A percentile compares a stretch with the other conserved stretches of the same genome.
Conservation (phyloP, 805 yeast species). For the Candida maesae region DNA sequence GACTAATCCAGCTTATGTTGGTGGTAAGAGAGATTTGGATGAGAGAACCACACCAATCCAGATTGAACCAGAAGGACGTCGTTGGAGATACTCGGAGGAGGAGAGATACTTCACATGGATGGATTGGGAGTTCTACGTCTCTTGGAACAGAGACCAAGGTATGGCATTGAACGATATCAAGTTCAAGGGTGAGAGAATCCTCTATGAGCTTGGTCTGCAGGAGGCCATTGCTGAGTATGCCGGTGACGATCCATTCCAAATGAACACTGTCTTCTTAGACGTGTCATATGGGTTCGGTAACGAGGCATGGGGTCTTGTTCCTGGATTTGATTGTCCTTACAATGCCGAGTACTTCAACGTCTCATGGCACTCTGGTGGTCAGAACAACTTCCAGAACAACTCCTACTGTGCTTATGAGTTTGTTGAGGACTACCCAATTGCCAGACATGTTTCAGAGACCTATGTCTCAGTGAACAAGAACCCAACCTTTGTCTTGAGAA, state of each 20-base stretch:
- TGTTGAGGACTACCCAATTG: slow-evolving; percentile 23
- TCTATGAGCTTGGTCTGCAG: slow-evolving; percentile 27
- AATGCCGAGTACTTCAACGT: slow-evolving; percentile 28
- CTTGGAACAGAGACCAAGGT: slow-evolving; percentile 28
- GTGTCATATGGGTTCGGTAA: slow-evolving; percentile 29
- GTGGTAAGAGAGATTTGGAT: slow-evolving; percentile 24
- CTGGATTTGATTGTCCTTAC: slow-evolving; percentile 30
- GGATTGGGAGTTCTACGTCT: slow-evolving; percentile 28
- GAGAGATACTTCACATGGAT: slow-evolving; percentile 30
- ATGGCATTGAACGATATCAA: slow-evolving; percentile 25
- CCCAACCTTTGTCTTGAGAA: slow-evolving; percentile 25
- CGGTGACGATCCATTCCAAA: slow-evolving; percentile 31
- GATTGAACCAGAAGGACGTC: slow-evolving; percentile 28
- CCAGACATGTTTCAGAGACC: slow-evolving; percentile 21
- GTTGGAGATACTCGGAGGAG: slow-evolving; percentile 25
- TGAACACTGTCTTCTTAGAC: slow-evolving; percentile 26
- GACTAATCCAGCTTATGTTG: slow-evolving; percentile 14
- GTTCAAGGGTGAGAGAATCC: slow-evolving; percentile 30
- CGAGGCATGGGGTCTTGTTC: slow-evolving; percentile 28
- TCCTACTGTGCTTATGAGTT: slow-evolving; percentile 27
- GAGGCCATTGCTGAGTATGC: slow-evolving; percentile 31
- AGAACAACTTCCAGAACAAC: slow-evolving; percentile 25
- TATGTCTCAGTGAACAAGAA: slow-evolving; percentile 23
- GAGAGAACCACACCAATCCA: slow-evolving; percentile 23
- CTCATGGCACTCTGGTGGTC: slow-evolving; percentile 26